These are phyloP conservation scores for Colletotrichum neosansevieriae DNA, from an alignment of 2,329 filamentous ascomycete genomes.

Conservation along the genomic window DNA sequence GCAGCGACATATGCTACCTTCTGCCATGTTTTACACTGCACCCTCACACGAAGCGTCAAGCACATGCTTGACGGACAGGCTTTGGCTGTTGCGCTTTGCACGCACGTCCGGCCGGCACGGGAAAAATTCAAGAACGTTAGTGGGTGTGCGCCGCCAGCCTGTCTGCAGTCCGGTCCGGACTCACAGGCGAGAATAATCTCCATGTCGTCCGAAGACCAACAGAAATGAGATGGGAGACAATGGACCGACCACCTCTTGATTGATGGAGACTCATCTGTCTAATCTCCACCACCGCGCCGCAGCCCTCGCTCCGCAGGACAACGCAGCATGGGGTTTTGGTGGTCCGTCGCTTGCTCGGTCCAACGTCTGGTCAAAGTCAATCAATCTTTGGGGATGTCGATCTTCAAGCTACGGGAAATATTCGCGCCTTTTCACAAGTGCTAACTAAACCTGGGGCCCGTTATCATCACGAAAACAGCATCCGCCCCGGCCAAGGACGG, in stretches of 20 bases:
- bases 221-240: slow-evolving; percentile 30
- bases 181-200: slow-evolving; percentile 16
- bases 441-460: slow-evolving; percentile 34
- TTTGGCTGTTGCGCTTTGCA: not conserved
- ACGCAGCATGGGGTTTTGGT: slow-evolving; percentile 29
- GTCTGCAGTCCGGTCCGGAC: slow-evolving; percentile 27
- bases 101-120: slow-evolving; percentile 30
- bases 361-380: slow-evolving; percentile 31
- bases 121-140: not conserved
- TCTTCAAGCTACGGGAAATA: slow-evolving; percentile 40
- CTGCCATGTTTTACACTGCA: not conserved
- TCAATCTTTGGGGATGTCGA: slow-evolving; percentile 29
- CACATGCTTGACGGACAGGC: slow-evolving; percentile 19
- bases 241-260: slow-evolving; percentile 32
- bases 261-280: slow-evolving; percentile 33
- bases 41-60: slow-evolving; percentile 8
- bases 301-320: slow-evolving; percentile 35
- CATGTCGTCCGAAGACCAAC: slow-evolving; percentile 26
- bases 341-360: slow-evolving; percentile 32
- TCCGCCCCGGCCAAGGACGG: slow-evolving; percentile 36
- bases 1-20: slow-evolving; percentile 20
- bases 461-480: slow-evolving; percentile 39
- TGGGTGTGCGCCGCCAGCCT: slow-evolving; percentile 3
- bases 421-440: slow-evolving; percentile 34
- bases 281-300: slow-evolving; percentile 35